Evolutionary conservation across 805 yeast genomes (phyloP), one percentile per base, ranked within the genome.

Genomic region (Saccharomycopsis microspora): DNA sequence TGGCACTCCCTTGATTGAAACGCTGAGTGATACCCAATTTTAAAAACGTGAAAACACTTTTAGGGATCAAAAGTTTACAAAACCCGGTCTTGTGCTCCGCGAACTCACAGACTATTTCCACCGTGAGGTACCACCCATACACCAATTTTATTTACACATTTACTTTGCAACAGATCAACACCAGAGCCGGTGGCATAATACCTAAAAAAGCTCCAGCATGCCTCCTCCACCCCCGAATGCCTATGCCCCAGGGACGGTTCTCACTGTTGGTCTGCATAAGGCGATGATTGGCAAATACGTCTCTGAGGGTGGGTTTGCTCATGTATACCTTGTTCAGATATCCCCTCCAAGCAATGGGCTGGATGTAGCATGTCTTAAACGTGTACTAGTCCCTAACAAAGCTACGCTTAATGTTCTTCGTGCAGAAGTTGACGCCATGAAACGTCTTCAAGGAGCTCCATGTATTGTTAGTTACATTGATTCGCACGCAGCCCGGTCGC

Each of bases 371-470:
- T 93, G 97, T 61, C 70, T 93, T 58, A 93, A 93, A 64, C 74
- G 98, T 54, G 97, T 93, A n/a, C 82, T 82, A 33, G 98, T 93
- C 3, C 97, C 97, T 3, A 87, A 83, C 60, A 93, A 93, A 64
- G 75, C 79, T 58, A 84, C 83, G 45, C 71, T 93, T 60, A 86
- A 85, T 57, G 74, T 82, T 29, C 69, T 93, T 44, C 70, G 97
- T 53, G 96, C 94, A 38, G 99, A 93, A 63, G 98, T 93, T 10
- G 97, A 93, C 60, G 95, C 97, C 8, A 90, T 93, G 97, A 85
- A 86, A 64, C 71, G 95, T 31, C 69, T 93, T 34, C 70, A 80
- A 52, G 95, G 95, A 5, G 76, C 84, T 54, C 74, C 75, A 42
- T 80, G 82, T 60, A 79, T 93, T 52, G 98, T 93, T 1, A 80